phyloP scores from a whole-genome alignment of 805 yeast genomes.

The Pichia thaimueangensis region DNA sequence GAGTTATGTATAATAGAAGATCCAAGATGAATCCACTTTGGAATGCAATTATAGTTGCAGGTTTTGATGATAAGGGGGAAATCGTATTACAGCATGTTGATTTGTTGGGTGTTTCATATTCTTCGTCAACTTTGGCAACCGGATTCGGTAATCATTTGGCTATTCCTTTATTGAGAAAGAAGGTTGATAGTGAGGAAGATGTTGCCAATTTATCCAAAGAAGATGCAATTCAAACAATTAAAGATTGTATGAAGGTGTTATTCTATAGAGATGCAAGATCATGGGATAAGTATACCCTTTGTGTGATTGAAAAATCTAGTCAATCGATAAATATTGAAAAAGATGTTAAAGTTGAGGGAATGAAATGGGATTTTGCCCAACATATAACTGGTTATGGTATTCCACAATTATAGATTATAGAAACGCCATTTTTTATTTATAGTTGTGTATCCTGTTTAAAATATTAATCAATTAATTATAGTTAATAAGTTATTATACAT shows the following conservation, averaged over 20 bases:
- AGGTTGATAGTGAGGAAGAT: conserved; percentile 74
- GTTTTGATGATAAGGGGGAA: conserved; percentile 61
- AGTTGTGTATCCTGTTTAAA: too few relatives aligned
- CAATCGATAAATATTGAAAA: conserved; percentile 52
- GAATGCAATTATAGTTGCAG: conserved; percentile 92
- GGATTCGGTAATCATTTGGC: conserved; percentile 97
- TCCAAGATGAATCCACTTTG: conserved; percentile 93
- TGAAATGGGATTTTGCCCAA: conserved; percentile 88
- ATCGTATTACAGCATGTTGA: conserved; percentile 85
- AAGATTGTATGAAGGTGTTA: conserved; percentile 87
- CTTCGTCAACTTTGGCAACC: conserved; percentile 85
- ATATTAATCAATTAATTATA: too few relatives aligned
- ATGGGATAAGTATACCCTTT: conserved; percentile 74
- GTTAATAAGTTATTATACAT: too few relatives aligned
- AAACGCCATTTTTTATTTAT: too few relatives aligned
- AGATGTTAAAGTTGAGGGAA: conserved; percentile 59
- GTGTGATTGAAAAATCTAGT: conserved; percentile 60
- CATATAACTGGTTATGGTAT: conserved; percentile 84
- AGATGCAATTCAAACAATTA: conserved; percentile 70
- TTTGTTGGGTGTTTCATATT: conserved; percentile 83
- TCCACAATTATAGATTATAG: conserved; percentile 27
- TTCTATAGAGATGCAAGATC: conserved; percentile 97
- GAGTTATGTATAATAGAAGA: conserved; percentile 81
- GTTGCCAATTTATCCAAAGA: conserved; percentile 60
- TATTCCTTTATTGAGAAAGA: conserved; percentile 79